phyloP scores from a whole-genome alignment of 768 basidiomycete genomes.

The Hortiboletus flavorubellus region DNA sequence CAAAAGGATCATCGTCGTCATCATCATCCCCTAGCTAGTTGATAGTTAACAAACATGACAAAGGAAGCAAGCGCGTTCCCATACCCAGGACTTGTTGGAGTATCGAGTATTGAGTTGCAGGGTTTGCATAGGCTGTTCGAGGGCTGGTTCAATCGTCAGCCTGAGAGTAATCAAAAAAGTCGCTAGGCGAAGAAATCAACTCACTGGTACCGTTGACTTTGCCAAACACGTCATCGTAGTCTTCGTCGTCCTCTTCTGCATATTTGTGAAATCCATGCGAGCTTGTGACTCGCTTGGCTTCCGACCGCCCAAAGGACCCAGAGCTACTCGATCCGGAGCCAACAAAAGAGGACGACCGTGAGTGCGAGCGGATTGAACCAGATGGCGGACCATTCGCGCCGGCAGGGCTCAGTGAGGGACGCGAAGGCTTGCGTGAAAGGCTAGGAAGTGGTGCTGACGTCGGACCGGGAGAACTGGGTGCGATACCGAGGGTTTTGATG shows the following conservation, averaged over 20 bases:
- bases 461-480: constrained; percentile 51
- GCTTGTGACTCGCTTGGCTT: constrained; percentile 52
- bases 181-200: constrained; percentile 26
- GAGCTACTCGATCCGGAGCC: constrained; percentile 38
- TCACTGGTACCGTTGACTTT: constrained; percentile 65
- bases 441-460: constrained; percentile 65
- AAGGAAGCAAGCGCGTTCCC: constrained; percentile 9
- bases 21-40: constrained; percentile 73
- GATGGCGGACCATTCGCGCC: constrained; percentile 22
- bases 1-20: constrained; percentile 96
- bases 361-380: constrained; percentile 42
- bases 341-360: constrained; percentile 57
- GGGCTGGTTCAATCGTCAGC: constrained; percentile 34
- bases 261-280: constrained; percentile 79
- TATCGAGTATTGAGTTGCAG: constrained; percentile 82
- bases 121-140: constrained; percentile 64
- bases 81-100: constrained; percentile 89
- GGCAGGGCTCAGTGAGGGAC: constrained; percentile 50
- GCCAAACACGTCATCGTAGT: constrained; percentile 94
- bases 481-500: constrained; percentile 70
- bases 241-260: constrained; percentile 83
- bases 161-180: neutral
- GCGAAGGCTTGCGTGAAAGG: constrained; percentile 50
- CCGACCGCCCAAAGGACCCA: constrained; percentile 63
- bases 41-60: neutral